These are phyloP conservation scores for Penicillium paradoxum DNA, from an alignment of 495 filamentous ascomycete genomes.

Conservation along the genomic window DNA sequence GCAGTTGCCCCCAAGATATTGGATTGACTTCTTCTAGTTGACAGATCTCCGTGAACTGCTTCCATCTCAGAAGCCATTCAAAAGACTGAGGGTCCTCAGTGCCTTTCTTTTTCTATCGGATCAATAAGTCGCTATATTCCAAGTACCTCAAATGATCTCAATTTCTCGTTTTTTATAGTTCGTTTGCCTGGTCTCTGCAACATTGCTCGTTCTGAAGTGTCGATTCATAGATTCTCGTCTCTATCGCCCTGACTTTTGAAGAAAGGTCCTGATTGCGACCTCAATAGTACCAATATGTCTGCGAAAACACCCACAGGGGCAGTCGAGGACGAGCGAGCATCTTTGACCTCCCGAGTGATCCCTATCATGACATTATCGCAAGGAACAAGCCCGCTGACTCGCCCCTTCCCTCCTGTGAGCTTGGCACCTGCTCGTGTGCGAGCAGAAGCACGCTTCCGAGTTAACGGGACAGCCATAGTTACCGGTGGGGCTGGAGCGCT, in stretches of 20 bases:
- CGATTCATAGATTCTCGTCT: no score
- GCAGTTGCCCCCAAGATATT: not conserved
- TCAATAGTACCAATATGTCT: not conserved
- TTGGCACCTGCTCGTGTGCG: slow-evolving; percentile 48
- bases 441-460: slow-evolving; percentile 51
- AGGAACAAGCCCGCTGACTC: slow-evolving; percentile 16
- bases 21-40: not conserved
- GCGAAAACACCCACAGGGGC: not conserved
- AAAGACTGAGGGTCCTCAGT: no score
- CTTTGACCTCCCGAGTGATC: slow-evolving; percentile 45
- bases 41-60: not conserved
- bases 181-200: no score
- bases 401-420: slow-evolving; percentile 34
- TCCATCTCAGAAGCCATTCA: no score
- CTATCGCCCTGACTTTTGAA: not conserved
- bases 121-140: no score
- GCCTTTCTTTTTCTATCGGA: no score
- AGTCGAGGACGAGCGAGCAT: not conserved
- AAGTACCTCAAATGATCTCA: no score
- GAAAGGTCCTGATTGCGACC: not conserved
- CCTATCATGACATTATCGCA: slow-evolving; percentile 57
- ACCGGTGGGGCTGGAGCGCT: slow-evolving; percentile 69
- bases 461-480: slow-evolving; percentile 60
- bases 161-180: no score
- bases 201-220: no score